Conservation (phyloP, 2,329 filamentous ascomycete species). For the Claviceps maximensis region DNA sequence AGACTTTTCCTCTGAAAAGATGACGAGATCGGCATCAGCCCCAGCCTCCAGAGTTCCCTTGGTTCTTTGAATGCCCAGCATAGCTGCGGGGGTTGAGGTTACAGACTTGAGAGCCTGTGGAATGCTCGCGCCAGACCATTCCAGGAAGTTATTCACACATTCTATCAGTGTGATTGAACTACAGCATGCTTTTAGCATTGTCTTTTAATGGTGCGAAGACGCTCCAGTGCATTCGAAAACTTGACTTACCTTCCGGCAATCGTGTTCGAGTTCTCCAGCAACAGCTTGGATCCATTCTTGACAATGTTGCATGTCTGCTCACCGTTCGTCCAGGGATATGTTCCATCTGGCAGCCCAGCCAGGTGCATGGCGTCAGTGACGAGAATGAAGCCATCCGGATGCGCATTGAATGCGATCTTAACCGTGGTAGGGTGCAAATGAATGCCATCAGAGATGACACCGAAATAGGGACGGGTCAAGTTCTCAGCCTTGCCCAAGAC, state of each 20-base stretch:
- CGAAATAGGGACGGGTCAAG: conserved; percentile 59
- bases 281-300: conserved; percentile 59
- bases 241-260: conserved; percentile 58
- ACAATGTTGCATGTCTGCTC: conserved; percentile 43
- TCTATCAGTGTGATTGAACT: conserved; percentile 64
- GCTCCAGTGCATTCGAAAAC: background rate
- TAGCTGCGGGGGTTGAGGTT: conserved; percentile 62
- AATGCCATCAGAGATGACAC: conserved; percentile 81
- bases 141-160: conserved; percentile 69
- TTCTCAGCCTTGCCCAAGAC: conserved; percentile 57
- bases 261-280: conserved; percentile 63
- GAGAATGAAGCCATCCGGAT: conserved; percentile 72
- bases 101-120: conserved; percentile 59
- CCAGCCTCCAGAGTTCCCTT: conserved; percentile 56
- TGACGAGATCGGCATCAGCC: conserved; percentile 55
- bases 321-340: conserved; percentile 76
- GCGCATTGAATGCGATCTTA: conserved; percentile 78
- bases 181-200: conserved; percentile 4
- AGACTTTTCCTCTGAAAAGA: conserved; percentile 41
- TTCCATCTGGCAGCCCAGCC: conserved; percentile 69
- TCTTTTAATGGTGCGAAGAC: background rate
- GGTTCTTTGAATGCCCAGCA: conserved; percentile 53
- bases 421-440: conserved; percentile 80
- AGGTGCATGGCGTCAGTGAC: conserved; percentile 90
- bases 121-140: conserved; percentile 56